Percentiles rank a stretch among this genome's conserved stretches.
Evolutionary conservation across 2,329 filamentous ascomycete species (phyloP).

Genomic region (Emergomyces pasteurianus): DNA sequence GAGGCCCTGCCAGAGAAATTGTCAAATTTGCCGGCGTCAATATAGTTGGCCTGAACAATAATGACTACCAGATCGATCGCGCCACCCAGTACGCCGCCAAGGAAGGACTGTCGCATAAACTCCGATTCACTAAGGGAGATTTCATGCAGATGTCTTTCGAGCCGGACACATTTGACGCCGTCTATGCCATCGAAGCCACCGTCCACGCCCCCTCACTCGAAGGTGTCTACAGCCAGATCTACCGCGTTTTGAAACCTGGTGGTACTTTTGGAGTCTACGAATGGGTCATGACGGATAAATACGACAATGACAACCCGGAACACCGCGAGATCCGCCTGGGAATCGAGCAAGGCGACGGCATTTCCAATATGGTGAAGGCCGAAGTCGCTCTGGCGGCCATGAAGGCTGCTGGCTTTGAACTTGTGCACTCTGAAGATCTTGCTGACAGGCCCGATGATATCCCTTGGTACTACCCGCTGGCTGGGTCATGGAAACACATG

Average conservation of each 20-base stretch:
- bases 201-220: constrained; percentile 85
- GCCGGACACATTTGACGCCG: constrained; percentile 82
- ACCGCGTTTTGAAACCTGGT: constrained; percentile 88
- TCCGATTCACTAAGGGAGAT: constrained; percentile 85
- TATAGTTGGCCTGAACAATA: constrained; percentile 92
- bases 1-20: constrained; percentile 89
- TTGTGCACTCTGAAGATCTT: constrained; percentile 76
- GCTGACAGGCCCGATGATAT: constrained; percentile 61
- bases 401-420: constrained; percentile 72
- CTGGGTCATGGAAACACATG: constrained; percentile 74
- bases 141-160: constrained; percentile 99
- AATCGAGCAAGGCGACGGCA: constrained; percentile 92
- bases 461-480: constrained; percentile 91
- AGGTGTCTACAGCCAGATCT: constrained; percentile 89
- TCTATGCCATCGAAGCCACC: constrained; percentile 95
- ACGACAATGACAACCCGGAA: constrained; percentile 75
- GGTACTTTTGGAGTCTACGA: constrained; percentile 96
- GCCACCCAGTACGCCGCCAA: constrained; percentile 74
- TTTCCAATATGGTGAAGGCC: constrained; percentile 91
- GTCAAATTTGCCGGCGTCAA: constrained; percentile 88
- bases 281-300: constrained; percentile 96
- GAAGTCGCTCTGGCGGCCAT: constrained; percentile 72
- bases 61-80: constrained; percentile 96
- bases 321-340: constrained; percentile 86
- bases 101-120: constrained; percentile 67